phyloP scores from a whole-genome alignment of 176 grass and related monocot genomes.

The Echinochloa phyllopogon region DNA sequence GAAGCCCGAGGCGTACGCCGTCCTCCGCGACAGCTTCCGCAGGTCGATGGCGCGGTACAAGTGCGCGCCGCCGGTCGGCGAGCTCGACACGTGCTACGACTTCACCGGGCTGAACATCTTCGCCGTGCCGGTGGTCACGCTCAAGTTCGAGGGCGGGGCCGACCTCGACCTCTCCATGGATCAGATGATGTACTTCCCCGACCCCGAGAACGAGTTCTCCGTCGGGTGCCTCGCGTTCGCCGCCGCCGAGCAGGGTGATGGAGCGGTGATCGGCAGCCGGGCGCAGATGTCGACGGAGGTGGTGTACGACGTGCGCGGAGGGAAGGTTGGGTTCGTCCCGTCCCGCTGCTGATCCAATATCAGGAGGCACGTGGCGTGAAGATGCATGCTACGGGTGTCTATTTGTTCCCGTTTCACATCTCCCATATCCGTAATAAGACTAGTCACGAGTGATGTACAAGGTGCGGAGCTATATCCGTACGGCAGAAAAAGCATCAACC shows the following conservation, averaged over 20 bases:
- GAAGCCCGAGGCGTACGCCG: not conserved
- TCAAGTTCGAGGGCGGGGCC: constrained; percentile 24
- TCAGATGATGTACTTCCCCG: constrained; percentile 20
- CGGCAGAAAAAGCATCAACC: not conserved
- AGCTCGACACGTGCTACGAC: constrained; percentile 52
- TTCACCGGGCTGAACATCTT: not conserved
- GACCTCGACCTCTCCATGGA: not conserved
- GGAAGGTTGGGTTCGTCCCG: constrained; percentile 7
- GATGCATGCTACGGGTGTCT: no score
- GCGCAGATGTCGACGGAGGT: constrained; percentile 6
- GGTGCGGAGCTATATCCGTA: not conserved
- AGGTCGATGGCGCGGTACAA: not conserved
- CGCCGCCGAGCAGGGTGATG: fast-evolving
- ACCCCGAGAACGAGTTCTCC: not conserved
- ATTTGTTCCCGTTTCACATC: not conserved
- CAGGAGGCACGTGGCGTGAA: no score
- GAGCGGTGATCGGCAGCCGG: constrained; percentile 6
- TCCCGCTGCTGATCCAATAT: not conserved
- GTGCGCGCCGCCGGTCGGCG: not conserved
- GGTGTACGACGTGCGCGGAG: constrained; percentile 10
- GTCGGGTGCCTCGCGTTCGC: constrained; percentile 44
- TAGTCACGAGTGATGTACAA: not conserved
- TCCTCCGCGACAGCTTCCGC: constrained; percentile 20
- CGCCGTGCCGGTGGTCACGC: not conserved
- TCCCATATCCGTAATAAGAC: constrained; percentile 7